Evolutionary conservation across 2,329 filamentous ascomycete species (phyloP).

Genomic region (Endoconidiophora polonica): DNA sequence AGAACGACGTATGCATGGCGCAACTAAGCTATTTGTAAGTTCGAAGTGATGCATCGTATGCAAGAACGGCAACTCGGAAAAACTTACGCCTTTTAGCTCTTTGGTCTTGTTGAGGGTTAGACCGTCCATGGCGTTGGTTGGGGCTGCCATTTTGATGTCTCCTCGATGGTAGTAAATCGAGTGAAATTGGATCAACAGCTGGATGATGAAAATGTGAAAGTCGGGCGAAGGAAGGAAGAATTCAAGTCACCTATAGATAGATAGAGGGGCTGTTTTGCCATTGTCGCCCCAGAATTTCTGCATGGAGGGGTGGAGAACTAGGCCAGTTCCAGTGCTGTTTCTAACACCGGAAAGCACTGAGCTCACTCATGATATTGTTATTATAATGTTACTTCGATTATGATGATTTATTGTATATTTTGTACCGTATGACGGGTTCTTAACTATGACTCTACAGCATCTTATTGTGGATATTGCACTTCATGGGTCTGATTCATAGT

Average conservation of each 20-base stretch:
- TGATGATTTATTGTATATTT: too few species aligned
- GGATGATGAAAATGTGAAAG: background rate
- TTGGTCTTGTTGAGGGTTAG: slow-evolving; percentile 41
- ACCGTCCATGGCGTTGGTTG: slow-evolving; percentile 30
- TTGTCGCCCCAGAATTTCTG: too few species aligned
- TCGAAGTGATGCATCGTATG: background rate
- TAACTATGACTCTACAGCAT: too few species aligned
- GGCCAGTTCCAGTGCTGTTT: too few species aligned
- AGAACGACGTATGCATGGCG: background rate
- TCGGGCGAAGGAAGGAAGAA: too few species aligned
- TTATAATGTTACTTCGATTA: too few species aligned
- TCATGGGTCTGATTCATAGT: too few species aligned
- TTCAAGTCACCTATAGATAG: background rate
- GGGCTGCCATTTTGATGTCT: slow-evolving; percentile 11
- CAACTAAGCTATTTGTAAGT: too few species aligned
- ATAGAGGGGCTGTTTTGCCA: slow-evolving; percentile 4
- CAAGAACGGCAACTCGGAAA: background rate
- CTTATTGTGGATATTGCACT: too few species aligned
- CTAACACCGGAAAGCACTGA: too few species aligned
- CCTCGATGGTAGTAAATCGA: background rate
- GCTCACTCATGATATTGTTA: too few species aligned
- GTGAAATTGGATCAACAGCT: background rate
- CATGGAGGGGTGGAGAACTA: slow-evolving; percentile 3
- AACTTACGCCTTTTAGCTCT: slow-evolving; percentile 39
- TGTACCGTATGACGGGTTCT: too few species aligned